Conservation (phyloP, 1,284 basidiomycete genomes). For the Pisolithus thermaeus region DNA sequence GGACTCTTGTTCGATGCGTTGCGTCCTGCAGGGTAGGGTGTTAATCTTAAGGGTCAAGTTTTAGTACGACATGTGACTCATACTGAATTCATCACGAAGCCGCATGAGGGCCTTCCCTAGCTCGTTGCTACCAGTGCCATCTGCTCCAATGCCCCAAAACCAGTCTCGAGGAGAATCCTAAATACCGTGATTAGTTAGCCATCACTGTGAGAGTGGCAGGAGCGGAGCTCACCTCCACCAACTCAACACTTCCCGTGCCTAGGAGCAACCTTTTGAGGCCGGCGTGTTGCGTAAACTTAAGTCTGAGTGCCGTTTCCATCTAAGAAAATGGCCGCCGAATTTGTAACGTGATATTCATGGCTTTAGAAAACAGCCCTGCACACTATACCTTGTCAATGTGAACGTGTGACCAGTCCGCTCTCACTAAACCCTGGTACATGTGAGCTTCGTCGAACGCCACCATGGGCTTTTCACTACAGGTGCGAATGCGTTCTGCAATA, state of each 20-base stretch:
- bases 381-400: conserved; percentile 23
- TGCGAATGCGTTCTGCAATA: conserved; percentile 30
- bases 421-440: conserved; percentile 23
- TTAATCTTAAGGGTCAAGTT: not conserved
- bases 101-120: conserved; percentile 39
- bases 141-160: conserved; percentile 40
- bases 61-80: not conserved
- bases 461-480: conserved; percentile 23
- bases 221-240: conserved; percentile 25
- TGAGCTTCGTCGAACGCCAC: conserved; percentile 32
- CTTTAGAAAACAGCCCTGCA: not conserved
- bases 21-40: not conserved
- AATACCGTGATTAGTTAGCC: not conserved
- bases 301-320: conserved; percentile 36
- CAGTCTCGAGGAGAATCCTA: conserved; percentile 35
- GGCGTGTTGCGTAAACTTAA: conserved; percentile 39
- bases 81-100: conserved; percentile 26
- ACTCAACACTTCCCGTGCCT: conserved; percentile 30
- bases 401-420: conserved; percentile 28
- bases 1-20: not conserved
- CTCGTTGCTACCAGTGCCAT: conserved; percentile 36
- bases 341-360: not conserved
- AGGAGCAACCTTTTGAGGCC: conserved; percentile 33
- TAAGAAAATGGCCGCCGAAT: conserved; percentile 7
- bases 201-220: not conserved